phyloP scores from a whole-genome alignment of 345 rosid species.

The Bretschneidera sinensis region DNA sequence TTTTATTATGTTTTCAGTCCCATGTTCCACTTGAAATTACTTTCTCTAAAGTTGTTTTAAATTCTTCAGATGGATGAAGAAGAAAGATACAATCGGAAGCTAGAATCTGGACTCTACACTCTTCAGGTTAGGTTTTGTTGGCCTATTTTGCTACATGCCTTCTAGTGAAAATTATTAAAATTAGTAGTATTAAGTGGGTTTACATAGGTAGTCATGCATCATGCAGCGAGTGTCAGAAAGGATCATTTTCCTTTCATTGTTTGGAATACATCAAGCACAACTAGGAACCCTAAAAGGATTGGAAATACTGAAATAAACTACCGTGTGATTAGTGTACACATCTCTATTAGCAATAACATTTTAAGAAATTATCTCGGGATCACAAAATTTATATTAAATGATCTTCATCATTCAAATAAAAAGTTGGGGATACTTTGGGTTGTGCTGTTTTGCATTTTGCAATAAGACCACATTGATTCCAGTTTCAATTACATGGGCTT shows the following conservation, averaged over 20 bases:
- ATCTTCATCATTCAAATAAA: too few species aligned
- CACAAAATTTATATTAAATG: too few species aligned
- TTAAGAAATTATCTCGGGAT: too few species aligned
- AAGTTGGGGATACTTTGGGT: too few species aligned
- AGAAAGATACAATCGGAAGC: slow-evolving; percentile 71
- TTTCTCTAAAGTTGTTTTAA: slow-evolving; percentile 3
- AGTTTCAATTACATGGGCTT: too few species aligned
- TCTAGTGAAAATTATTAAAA: too few species aligned
- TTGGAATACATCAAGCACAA: background rate
- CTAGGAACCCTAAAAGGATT: background rate
- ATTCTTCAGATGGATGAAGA: slow-evolving; percentile 80
- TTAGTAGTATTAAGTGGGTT: background rate
- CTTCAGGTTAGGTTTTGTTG: slow-evolving; percentile 65
- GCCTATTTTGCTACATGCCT: slow-evolving; percentile 1
- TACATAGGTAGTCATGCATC: background rate
- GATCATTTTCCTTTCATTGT: background rate
- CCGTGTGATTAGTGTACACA: too few species aligned
- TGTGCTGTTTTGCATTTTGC: too few species aligned
- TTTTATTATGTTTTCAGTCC: slow-evolving; percentile 8
- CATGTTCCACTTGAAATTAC: slow-evolving; percentile 7
- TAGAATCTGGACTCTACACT: slow-evolving; percentile 92
- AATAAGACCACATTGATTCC: too few species aligned
- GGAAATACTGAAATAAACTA: background rate
- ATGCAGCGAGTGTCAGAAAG: background rate
- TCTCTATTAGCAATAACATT: too few species aligned